A percentile compares a stretch with the other conserved stretches of the same genome.
phyloP scores from a whole-genome alignment of 345 rosid genomes.

The Camelina hispida region DNA sequence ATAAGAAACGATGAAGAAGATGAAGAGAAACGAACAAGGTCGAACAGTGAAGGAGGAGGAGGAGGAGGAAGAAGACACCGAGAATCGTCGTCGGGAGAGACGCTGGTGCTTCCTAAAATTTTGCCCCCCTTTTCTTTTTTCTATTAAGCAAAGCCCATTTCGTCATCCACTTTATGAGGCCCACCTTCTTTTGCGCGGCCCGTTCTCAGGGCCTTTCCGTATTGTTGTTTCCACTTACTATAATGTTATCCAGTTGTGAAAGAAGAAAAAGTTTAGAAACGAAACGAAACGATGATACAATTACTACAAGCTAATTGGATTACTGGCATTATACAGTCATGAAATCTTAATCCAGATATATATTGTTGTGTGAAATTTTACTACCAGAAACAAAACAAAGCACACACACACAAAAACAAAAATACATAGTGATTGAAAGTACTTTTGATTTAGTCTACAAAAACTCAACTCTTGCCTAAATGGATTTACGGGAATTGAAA shows the following conservation, averaged over 20 bases:
- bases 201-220: neutral
- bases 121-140: neutral
- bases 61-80: neutral
- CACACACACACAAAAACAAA: neutral
- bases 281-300: neutral
- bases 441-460: slow-evolving; percentile 33
- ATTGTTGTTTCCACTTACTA: neutral
- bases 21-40: neutral
- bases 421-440: neutral
- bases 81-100: slow-evolving; percentile 4
- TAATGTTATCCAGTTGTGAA: neutral
- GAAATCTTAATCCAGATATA: slow-evolving; percentile 12
- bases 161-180: slow-evolving; percentile 9
- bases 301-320: neutral
- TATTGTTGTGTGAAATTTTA: neutral
- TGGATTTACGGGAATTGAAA: slow-evolving; percentile 67
- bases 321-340: slow-evolving; percentile 16
- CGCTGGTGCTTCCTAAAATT: neutral
- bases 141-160: neutral
- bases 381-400: neutral
- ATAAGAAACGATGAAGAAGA: slow-evolving; percentile 3
- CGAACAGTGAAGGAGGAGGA: neutral
- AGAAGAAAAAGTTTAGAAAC: neutral
- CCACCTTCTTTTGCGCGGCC: slow-evolving; percentile 19
- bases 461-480: slow-evolving; percentile 12